Evolutionary conservation across 1,284 basidiomycete genomes (phyloP), one percentile per base, ranked within the genome.

Genomic region (Rhodotorula sp.): DNA sequence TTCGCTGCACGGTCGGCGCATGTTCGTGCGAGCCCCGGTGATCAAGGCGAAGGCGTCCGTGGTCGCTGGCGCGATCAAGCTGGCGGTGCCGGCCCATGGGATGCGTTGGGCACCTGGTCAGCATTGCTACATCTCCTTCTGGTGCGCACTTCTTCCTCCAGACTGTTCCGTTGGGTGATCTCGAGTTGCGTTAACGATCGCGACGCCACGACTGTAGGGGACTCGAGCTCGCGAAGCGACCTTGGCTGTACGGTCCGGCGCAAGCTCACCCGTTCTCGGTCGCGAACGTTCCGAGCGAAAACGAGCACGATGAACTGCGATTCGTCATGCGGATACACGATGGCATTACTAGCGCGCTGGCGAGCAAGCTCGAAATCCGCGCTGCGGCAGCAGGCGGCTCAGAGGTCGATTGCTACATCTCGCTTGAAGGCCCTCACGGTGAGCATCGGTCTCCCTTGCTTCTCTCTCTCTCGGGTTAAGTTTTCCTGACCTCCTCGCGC

Each of bases 181-280:
- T 38, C 38, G 38, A 7, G 38, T 12, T 12, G 38, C 38, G 38
- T 38, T n/a, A n/a, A n/a, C n/a, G n/a, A n/a, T n/a, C n/a, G n/a
- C n/a, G n/a, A n/a, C n/a, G n/a, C n/a, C n/a, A n/a, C 38, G 6
- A 38, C 12, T 10, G 7, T 28, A 31, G 69, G 64, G 68, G 48
- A 1, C 63, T 21, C 16, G 66, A 66, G 19, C 50, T 72, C 28
- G 54, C 70, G 21, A 52, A 31, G 16, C 54, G 61, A 4, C 73
- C 73, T 6, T 67, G 64, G 66, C 62, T 67, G 16, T 63, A 66
- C 60, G 71, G 74, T 6, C 34, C 28, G 16, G 16, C 56, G 34
- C 74, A 76, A 49, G 38, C 61, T 1, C 74, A 76, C 54, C 74
- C 74, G 8, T 76, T 76, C 69, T 73, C 71, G 14, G 65, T 69